Conservation (phyloP, 2,329 filamentous ascomycete genomes). For the Colletotrichum lentis region DNA sequence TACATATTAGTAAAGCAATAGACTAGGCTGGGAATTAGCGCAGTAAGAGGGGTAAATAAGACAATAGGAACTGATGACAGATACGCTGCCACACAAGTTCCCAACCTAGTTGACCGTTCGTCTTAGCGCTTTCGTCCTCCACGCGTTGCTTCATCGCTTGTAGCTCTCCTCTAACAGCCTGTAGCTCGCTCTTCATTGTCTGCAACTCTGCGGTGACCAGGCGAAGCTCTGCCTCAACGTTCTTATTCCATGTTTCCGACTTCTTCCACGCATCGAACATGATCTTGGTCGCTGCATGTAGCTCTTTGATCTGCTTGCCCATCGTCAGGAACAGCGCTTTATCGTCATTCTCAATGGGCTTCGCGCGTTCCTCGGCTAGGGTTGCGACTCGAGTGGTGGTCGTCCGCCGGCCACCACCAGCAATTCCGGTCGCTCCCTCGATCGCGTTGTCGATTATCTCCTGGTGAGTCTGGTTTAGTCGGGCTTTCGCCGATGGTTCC, state of each 20-base stretch:
- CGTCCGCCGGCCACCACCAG: background rate
- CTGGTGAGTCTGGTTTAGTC: slow-evolving; percentile 1
- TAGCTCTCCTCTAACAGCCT: slow-evolving; percentile 5
- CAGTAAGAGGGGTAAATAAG: no score
- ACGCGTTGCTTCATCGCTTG: slow-evolving; percentile 4
- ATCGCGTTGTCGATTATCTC: slow-evolving; percentile 2
- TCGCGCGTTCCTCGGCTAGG: background rate
- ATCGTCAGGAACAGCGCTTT: slow-evolving; percentile 2
- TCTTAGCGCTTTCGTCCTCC: slow-evolving; percentile 9
- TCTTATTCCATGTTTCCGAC: background rate
- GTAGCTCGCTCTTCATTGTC: background rate
- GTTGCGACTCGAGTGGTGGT: background rate
- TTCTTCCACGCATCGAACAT: slow-evolving; percentile 15
- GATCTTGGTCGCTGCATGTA: background rate
- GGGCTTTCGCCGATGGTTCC: no score
- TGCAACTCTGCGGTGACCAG: background rate
- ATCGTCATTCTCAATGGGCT: background rate
- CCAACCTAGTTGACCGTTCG: no score
- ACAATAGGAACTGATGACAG: no score
- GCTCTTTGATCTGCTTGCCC: slow-evolving; percentile 9
- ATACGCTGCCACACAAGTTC: no score
- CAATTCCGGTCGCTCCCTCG: background rate
- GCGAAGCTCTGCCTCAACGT: slow-evolving; percentile 6
- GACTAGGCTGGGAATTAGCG: no score
- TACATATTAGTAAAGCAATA: no score